A percentile compares a stretch with the other conserved stretches of the same genome.
Conservation (phyloP, 2,329 filamentous ascomycete species). For the Colletotrichum eleusines region DNA sequence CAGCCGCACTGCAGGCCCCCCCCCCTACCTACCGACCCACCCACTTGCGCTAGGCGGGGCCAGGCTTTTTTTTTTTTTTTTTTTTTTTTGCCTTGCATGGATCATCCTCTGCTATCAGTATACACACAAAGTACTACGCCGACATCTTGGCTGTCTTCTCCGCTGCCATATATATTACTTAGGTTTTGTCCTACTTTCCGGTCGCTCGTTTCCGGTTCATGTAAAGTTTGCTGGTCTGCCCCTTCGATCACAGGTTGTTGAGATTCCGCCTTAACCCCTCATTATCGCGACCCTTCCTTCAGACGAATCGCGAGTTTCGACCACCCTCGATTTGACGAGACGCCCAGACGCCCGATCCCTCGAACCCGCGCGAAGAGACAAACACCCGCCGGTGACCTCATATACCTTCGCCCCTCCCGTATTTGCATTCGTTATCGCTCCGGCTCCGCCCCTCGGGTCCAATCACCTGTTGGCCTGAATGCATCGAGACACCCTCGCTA, state of each 20-base stretch:
- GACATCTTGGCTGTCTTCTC: constrained; percentile 34
- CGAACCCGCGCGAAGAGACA: constrained; percentile 3
- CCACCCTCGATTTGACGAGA: background rate
- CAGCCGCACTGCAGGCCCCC: constrained; percentile 6
- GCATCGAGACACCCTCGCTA: constrained; percentile 47
- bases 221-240: constrained; percentile 11
- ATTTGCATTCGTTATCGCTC: background rate
- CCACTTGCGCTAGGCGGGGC: constrained; percentile 30
- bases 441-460: background rate
- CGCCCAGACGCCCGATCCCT: background rate
- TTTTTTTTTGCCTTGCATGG: constrained; percentile 31
- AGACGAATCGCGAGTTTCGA: constrained; percentile 6
- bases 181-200: constrained; percentile 30
- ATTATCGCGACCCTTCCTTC: constrained; percentile 2
- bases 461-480: constrained; percentile 45
- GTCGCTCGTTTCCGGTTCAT: constrained; percentile 23
- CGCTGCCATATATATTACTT: constrained; percentile 37
- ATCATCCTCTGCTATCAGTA: constrained; percentile 38
- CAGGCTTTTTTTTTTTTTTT: constrained; percentile 38
- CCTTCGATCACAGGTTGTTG: constrained; percentile 17
- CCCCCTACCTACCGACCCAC: background rate
- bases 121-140: too few relatives aligned
- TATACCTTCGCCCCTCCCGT: constrained; percentile 5
- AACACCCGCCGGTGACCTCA: constrained; percentile 31
- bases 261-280: background rate